These are phyloP conservation scores for Malus hybrid DNA, from an alignment of 331 rosid species.

Conservation along the genomic window DNA sequence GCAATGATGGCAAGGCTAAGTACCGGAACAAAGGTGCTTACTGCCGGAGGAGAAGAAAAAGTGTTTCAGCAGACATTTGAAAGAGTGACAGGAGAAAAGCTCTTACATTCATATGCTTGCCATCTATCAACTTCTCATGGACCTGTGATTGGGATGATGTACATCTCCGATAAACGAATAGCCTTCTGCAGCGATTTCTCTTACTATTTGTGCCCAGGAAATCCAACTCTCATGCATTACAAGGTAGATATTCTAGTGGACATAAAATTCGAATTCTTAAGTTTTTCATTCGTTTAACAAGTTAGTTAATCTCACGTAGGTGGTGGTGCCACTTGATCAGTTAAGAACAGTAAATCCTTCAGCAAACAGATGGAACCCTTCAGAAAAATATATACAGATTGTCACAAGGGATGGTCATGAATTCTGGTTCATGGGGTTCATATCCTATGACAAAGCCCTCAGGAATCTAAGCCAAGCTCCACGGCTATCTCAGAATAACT, in stretches of 20 bases:
- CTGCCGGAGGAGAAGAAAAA: constrained; percentile 56
- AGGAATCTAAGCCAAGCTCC: constrained; percentile 36
- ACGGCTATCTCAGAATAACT: background rate
- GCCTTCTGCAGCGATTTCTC: constrained; percentile 71
- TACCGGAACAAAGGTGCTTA: constrained; percentile 53
- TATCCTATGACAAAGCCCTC: constrained; percentile 65
- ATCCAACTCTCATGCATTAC: constrained; percentile 34
- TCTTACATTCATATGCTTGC: constrained; percentile 54
- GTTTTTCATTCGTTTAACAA: too few species aligned
- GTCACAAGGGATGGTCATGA: constrained; percentile 58
- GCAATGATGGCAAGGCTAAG: constrained; percentile 67
- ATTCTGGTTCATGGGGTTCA: constrained; percentile 71
- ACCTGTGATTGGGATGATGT: constrained; percentile 70
- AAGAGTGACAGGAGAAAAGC: constrained; percentile 44
- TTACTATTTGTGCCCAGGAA: constrained; percentile 32
- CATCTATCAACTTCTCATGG: constrained; percentile 53
- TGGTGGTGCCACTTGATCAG: constrained; percentile 45
- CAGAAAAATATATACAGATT: constrained; percentile 42
- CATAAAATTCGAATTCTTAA: background rate
- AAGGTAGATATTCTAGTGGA: constrained; percentile 32
- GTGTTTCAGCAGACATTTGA: constrained; percentile 53
- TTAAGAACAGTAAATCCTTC: constrained; percentile 40
- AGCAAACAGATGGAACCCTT: constrained; percentile 44
- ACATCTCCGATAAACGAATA: constrained; percentile 50
- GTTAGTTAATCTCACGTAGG: constrained; percentile 20